These are phyloP conservation scores for Porphyrellus sp. DNA, from an alignment of 1,284 basidiomycete genomes.

Conservation along the genomic window DNA sequence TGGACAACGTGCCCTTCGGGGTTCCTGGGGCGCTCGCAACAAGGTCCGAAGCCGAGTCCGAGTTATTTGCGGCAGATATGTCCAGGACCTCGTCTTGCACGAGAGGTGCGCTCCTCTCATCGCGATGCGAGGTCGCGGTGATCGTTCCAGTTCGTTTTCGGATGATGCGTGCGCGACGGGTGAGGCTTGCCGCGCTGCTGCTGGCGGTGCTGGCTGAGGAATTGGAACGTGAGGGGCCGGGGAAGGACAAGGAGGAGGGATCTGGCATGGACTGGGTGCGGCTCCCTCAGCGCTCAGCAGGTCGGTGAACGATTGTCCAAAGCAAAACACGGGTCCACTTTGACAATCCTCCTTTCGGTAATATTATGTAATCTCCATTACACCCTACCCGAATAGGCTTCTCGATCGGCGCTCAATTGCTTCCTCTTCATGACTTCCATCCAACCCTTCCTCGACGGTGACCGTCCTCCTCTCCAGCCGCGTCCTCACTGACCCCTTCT, in stretches of 20 bases:
- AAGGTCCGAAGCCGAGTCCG: not conserved
- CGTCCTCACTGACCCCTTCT: not conserved
- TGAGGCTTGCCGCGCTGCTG: constrained; percentile 33
- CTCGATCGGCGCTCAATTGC: constrained; percentile 18
- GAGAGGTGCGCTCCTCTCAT: constrained; percentile 17
- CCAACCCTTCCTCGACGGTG: constrained; percentile 29
- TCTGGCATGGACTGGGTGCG: constrained; percentile 32
- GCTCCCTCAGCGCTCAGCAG: constrained; percentile 20
- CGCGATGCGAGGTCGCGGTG: constrained; percentile 17
- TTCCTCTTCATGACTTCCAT: constrained; percentile 13
- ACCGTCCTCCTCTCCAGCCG: not conserved
- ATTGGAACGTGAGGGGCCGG: constrained; percentile 41
- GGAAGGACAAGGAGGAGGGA: constrained; percentile 25
- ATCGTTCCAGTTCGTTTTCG: constrained; percentile 34
- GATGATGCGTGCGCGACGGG: constrained; percentile 33
- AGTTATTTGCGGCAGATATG: constrained; percentile 28
- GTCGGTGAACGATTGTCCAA: constrained; percentile 11
- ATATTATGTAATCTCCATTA: constrained; percentile 27
- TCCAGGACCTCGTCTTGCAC: constrained; percentile 26
- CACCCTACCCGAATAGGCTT: constrained; percentile 1
- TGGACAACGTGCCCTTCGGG: constrained; percentile 6
- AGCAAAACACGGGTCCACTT: constrained; percentile 24
- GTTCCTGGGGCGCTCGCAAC: constrained; percentile 12
- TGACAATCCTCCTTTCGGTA: constrained; percentile 25
- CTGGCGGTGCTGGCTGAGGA: constrained; percentile 43